phyloP scores from a whole-genome alignment of 176 grass and related monocot genomes.

The Carex scoparia region DNA sequence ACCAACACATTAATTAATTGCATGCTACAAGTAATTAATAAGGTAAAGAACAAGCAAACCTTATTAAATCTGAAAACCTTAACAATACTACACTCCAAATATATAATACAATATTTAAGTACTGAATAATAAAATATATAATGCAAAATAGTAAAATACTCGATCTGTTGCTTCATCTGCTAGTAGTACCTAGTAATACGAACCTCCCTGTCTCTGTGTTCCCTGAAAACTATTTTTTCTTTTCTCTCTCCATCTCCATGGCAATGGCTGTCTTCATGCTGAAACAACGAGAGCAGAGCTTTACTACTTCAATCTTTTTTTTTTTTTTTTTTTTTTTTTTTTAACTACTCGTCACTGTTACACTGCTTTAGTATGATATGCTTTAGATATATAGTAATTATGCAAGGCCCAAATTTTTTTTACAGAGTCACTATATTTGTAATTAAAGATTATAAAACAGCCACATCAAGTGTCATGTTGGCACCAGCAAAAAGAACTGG shows the following conservation, averaged over 20 bases:
- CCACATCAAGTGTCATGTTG: too few relatives aligned
- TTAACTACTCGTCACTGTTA: background rate
- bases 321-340: background rate
- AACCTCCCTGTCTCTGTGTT: slow-evolving; percentile 6
- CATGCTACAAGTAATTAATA: background rate
- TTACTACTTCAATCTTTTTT: background rate
- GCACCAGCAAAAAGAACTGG: too few relatives aligned
- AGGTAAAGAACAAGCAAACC: background rate
- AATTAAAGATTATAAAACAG: background rate
- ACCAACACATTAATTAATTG: background rate
- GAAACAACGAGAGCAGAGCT: background rate
- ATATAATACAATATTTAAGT: background rate
- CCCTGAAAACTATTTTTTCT: slow-evolving; percentile 12
- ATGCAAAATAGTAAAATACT: too few relatives aligned
- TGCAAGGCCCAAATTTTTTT: background rate
- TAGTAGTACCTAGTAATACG: background rate
- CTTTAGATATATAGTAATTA: background rate
- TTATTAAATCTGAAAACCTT: background rate
- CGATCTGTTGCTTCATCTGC: background rate
- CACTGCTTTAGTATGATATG: background rate
- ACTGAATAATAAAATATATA: background rate
- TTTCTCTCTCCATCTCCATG: background rate
- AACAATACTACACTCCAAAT: background rate
- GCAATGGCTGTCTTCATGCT: background rate
- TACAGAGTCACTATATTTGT: background rate